These are phyloP conservation scores for Pseudogymnoascus sp. DNA, from an alignment of 2,329 filamentous ascomycete genomes.

Conservation along the genomic window DNA sequence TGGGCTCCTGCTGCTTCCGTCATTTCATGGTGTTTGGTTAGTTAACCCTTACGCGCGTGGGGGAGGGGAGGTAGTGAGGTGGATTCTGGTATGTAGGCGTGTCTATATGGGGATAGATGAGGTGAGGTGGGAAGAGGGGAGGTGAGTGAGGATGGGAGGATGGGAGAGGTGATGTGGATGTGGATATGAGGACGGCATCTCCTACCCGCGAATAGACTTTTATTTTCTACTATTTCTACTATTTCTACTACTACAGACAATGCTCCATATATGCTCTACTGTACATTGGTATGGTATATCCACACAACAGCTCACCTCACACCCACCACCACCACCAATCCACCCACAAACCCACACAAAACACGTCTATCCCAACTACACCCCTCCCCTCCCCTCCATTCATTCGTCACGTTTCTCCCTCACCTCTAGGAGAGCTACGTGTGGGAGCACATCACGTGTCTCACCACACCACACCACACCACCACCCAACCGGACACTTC, in stretches of 20 bases:
- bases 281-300: background rate
- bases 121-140: background rate
- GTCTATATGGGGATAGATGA: background rate
- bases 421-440: background rate
- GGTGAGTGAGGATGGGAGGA: background rate
- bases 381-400: background rate
- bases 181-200: background rate
- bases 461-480: background rate
- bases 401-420: background rate
- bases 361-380: background rate
- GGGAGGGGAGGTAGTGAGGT: background rate
- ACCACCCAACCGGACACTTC: background rate
- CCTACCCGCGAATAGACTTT: background rate
- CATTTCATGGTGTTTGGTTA: background rate
- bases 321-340: background rate
- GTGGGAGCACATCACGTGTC: background rate
- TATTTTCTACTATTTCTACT: background rate
- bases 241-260: background rate
- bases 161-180: no score
- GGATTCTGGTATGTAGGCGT: no score
- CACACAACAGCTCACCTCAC: background rate
- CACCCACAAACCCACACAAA: background rate
- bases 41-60: background rate
- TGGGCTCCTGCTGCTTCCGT: background rate
- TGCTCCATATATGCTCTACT: background rate